These are phyloP conservation scores for Paxillus ammoniavirescens DNA, from an alignment of 768 basidiomycete species.

Conservation along the genomic window DNA sequence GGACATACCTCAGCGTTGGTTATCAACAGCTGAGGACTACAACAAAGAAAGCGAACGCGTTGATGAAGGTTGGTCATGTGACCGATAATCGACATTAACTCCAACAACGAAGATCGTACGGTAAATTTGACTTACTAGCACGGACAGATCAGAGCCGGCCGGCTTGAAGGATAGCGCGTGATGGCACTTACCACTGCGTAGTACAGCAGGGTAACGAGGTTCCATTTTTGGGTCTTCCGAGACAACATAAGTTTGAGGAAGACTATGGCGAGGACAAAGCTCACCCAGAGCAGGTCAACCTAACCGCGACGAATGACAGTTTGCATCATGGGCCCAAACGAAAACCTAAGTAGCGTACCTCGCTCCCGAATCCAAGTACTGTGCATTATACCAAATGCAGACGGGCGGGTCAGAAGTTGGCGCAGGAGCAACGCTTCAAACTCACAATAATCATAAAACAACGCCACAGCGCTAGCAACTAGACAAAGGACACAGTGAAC, in stretches of 20 bases:
- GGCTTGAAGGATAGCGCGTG: no score
- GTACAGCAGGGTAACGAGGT: conserved; percentile 14
- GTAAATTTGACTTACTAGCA: no score
- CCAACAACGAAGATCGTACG: no score
- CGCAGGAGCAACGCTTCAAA: background rate
- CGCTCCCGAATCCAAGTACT: conserved; percentile 13
- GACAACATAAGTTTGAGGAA: background rate
- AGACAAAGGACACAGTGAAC: background rate
- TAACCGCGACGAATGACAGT: background rate
- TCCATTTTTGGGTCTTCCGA: conserved; percentile 19
- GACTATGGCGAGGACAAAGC: background rate
- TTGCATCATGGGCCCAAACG: background rate
- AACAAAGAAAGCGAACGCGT: no score
- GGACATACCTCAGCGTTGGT: no score
- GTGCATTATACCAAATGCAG: background rate
- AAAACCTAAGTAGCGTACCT: conserved; percentile 2
- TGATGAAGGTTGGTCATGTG: no score
- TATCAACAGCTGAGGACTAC: no score
- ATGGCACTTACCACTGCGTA: conserved; percentile 8
- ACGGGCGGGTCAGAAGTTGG: background rate
- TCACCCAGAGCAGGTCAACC: conserved; percentile 21
- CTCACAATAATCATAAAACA: conserved; percentile 18
- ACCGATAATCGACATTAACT: no score
- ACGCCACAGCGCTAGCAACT: conserved; percentile 9
- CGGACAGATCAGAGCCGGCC: no score